These are phyloP conservation scores for Heliamphora pulchella DNA, from an alignment of 179 eudicot genomes.

Conservation along the genomic window DNA sequence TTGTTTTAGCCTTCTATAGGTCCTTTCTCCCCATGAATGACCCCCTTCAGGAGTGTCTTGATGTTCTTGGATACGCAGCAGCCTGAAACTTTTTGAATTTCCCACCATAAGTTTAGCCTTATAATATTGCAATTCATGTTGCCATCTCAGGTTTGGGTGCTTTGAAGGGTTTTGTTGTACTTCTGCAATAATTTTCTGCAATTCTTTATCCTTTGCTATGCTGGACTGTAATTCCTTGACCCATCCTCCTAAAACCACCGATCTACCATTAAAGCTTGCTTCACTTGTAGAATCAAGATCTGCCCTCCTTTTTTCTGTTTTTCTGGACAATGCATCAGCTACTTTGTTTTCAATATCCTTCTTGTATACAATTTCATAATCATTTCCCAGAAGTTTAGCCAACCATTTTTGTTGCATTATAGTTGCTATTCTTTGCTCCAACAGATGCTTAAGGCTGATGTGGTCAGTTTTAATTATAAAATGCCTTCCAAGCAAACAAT, in stretches of 20 bases:
- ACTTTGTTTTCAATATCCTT: background rate
- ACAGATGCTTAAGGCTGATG: background rate
- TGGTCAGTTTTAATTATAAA: constrained; percentile 13
- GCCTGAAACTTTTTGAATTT: no score
- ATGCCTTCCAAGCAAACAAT: background rate
- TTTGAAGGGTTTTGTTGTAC: background rate
- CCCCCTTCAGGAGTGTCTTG: constrained; percentile 2
- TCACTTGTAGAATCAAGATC: no score
- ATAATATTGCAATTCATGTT: background rate
- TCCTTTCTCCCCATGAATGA: background rate
- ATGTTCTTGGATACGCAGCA: no score
- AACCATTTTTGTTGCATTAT: background rate
- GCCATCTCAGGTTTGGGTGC: background rate
- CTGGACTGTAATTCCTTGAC: background rate
- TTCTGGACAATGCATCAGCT: background rate
- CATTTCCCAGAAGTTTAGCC: constrained; percentile 9
- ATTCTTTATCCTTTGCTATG: background rate
- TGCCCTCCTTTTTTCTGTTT: background rate
- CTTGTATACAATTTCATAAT: constrained; percentile 11
- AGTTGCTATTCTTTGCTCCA: constrained; percentile 3
- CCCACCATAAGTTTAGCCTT: background rate
- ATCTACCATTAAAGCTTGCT: no score
- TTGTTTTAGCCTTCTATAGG: background rate
- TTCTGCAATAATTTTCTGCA: background rate
- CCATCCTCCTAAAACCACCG: no score